A percentile compares a stretch with the other conserved stretches of the same genome.
Evolutionary conservation across 768 basidiomycete species (phyloP).

Genomic region (Auriscalpium orientale): DNA sequence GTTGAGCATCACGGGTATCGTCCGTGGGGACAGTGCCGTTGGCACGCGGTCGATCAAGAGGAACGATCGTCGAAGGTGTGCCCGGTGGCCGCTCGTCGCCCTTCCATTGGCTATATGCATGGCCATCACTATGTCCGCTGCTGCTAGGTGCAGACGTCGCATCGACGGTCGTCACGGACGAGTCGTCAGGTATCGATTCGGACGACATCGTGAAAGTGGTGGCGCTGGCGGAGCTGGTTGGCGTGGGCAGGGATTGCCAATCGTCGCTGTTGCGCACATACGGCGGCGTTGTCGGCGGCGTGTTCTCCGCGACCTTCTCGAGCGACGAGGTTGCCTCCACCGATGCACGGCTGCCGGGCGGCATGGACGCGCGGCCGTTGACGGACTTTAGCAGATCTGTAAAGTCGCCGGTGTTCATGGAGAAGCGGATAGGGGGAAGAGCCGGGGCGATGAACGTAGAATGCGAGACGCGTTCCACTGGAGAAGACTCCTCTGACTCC

Average conservation of each 20-base stretch:
- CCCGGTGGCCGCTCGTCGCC: neutral
- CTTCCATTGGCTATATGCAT: neutral
- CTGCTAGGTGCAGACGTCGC: slow-evolving; percentile 6
- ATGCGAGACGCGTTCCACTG: slow-evolving; percentile 58
- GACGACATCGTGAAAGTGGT: slow-evolving; percentile 14
- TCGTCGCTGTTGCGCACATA: neutral
- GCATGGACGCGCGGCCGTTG: slow-evolving; percentile 34
- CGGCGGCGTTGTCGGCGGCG: neutral
- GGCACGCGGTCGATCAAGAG: neutral
- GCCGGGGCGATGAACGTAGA: slow-evolving; percentile 83
- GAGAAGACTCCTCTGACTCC: slow-evolving; percentile 43
- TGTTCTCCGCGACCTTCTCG: slow-evolving; percentile 4
- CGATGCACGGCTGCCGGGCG: slow-evolving; percentile 35
- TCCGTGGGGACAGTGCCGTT: neutral
- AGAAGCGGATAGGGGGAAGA: slow-evolving; percentile 86
- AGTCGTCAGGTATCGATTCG: slow-evolving; percentile 9
- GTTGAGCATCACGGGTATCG: neutral
- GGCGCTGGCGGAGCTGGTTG: slow-evolving; percentile 20
- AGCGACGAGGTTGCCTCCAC: slow-evolving; percentile 30
- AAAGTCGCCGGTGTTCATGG: slow-evolving; percentile 78
- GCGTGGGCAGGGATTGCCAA: neutral
- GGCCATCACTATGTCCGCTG: slow-evolving; percentile 5
- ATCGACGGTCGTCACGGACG: slow-evolving; percentile 15
- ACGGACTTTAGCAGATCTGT: slow-evolving; percentile 60
- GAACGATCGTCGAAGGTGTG: neutral